phyloP scores from a whole-genome alignment of 805 yeast genomes.

The Sugiyamaella americana region DNA sequence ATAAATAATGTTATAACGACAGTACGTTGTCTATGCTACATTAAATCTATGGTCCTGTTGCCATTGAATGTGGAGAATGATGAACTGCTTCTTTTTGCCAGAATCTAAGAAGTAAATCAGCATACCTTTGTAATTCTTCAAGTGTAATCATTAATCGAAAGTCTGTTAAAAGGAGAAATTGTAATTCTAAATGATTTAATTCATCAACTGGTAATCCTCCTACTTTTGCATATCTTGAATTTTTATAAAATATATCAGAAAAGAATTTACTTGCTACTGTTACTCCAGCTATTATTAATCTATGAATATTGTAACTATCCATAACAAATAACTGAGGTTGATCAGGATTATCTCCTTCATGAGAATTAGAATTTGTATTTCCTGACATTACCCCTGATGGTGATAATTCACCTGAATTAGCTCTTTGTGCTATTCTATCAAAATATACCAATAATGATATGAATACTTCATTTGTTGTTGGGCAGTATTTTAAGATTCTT shows the following conservation, averaged over 20 bases:
- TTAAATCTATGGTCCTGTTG: too few species aligned
- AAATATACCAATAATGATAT: constrained; percentile 84
- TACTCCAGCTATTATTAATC: constrained; percentile 88
- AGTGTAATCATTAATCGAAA: constrained; percentile 81
- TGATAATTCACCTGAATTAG: constrained; percentile 38
- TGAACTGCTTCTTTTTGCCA: constrained; percentile 46
- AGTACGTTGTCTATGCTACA: too few species aligned
- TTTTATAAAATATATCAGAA: constrained; percentile 90
- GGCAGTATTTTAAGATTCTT: constrained; percentile 92
- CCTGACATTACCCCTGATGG: constrained; percentile 5
- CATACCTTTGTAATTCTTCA: constrained; percentile 87
- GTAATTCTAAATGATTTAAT: constrained; percentile 84
- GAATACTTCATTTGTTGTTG: constrained; percentile 97
- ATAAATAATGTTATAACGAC: too few species aligned
- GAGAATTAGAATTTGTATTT: neutral
- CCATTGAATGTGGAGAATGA: neutral
- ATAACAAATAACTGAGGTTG: constrained; percentile 58
- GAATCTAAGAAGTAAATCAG: constrained; percentile 75
- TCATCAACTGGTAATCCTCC: constrained; percentile 95
- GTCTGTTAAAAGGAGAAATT: constrained; percentile 76
- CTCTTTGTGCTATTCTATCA: constrained; percentile 85
- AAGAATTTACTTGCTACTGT: constrained; percentile 94
- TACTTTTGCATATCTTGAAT: constrained; percentile 85
- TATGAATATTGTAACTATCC: constrained; percentile 93
- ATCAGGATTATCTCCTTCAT: constrained; percentile 2